These are phyloP conservation scores for Candida chilensis DNA, from an alignment of 805 yeast genomes.

Conservation along the genomic window DNA sequence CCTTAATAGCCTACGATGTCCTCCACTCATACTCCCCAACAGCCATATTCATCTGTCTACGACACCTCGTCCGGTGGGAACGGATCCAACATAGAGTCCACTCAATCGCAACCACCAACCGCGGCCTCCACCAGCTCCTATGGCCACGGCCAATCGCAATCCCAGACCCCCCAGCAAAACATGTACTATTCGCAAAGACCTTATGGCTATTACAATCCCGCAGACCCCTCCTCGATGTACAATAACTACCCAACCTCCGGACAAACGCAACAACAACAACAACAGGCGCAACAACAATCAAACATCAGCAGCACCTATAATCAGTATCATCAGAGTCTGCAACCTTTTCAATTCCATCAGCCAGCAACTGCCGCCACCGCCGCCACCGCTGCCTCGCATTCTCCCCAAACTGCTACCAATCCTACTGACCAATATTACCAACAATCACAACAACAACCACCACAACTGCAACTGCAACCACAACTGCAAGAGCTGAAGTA, in stretches of 20 bases:
- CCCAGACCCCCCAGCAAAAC: too few species aligned
- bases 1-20: too few species aligned
- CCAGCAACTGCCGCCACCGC: conserved; percentile 5
- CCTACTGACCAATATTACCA: conserved; percentile 6
- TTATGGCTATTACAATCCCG: too few species aligned
- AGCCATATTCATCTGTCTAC: too few species aligned
- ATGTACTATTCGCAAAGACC: too few species aligned
- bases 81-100: conserved; percentile 5
- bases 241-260: too few species aligned
- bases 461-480: background rate
- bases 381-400: conserved; percentile 8
- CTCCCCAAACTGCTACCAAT: conserved; percentile 6
- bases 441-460: conserved; percentile 3
- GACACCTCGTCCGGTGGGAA: background rate
- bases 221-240: too few species aligned
- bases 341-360: too few species aligned
- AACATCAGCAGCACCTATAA: conserved; percentile 6
- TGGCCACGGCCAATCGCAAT: too few species aligned
- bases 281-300: conserved; percentile 2
- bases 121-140: too few species aligned
- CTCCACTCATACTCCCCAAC: too few species aligned
- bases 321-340: conserved; percentile 3
- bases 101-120: conserved; percentile 3
- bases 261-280: conserved; percentile 7
- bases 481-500: too few species aligned